phyloP scores from a whole-genome alignment of 176 grass and related monocot species.

The Aegilops bicornis region DNA sequence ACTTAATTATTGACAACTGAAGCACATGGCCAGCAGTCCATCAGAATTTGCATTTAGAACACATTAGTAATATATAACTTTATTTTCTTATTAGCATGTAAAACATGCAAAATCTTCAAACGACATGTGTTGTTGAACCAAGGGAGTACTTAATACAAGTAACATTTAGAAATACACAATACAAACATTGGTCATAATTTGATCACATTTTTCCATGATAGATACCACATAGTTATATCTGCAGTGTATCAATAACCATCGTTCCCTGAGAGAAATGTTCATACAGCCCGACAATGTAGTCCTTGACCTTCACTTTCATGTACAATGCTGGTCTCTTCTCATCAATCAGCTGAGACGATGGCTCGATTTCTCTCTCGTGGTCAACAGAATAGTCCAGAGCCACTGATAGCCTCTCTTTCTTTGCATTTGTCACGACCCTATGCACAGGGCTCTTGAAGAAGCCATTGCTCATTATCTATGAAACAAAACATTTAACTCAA shows the following conservation, averaged over 20 bases:
- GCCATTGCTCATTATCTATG: constrained; percentile 55
- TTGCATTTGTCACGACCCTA: constrained; percentile 40
- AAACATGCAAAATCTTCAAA: too few relatives aligned
- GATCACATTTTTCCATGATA: too few relatives aligned
- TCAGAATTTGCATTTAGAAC: too few relatives aligned
- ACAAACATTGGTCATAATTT: too few relatives aligned
- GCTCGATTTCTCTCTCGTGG: constrained; percentile 29
- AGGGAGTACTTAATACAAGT: too few relatives aligned
- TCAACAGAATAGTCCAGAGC: constrained; percentile 40
- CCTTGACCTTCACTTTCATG: constrained; percentile 41
- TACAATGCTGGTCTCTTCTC: constrained; percentile 29
- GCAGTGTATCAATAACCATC: constrained; percentile 32
- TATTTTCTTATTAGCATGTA: too few relatives aligned
- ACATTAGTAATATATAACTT: too few relatives aligned
- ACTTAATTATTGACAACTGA: too few relatives aligned
- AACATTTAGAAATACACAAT: too few relatives aligned
- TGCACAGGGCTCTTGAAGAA: constrained; percentile 52
- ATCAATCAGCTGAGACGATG: constrained; percentile 21
- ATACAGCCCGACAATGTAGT: constrained; percentile 30
- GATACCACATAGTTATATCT: constrained; percentile 19
- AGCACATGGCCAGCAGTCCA: too few relatives aligned
- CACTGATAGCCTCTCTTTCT: constrained; percentile 45
- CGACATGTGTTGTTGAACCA: too few relatives aligned
- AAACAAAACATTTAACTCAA: too few relatives aligned
- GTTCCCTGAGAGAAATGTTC: constrained; percentile 27